Percentiles rank a stretch among this genome's conserved stretches.
Conservation (phyloP, 371 early-diverging fungal species). For the Lichtheimia hyalospora region DNA sequence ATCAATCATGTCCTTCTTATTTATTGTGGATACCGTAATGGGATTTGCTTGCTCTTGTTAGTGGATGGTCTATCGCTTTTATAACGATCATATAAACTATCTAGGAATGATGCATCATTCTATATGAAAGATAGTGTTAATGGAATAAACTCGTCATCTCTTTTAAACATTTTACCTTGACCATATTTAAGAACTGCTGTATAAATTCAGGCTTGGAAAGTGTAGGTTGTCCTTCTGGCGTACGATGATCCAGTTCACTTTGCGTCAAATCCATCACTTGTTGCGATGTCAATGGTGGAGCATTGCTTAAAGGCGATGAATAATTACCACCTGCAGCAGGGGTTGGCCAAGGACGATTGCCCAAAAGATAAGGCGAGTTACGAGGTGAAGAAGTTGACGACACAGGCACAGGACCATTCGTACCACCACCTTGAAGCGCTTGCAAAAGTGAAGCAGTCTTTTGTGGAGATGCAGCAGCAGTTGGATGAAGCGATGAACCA, state of each 20-base stretch:
- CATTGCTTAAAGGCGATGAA: constrained; percentile 11
- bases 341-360: constrained; percentile 12
- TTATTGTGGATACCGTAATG: no score
- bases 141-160: neutral
- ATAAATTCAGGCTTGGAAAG: constrained; percentile 52
- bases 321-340: neutral
- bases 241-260: constrained; percentile 27
- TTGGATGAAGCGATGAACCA: constrained; percentile 3
- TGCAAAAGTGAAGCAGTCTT: constrained; percentile 49
- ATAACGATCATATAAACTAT: constrained; percentile 16
- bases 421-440: constrained; percentile 33
- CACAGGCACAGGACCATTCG: neutral
- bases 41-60: no score
- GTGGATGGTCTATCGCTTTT: neutral
- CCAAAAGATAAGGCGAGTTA: constrained; percentile 13
- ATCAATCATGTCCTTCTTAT: no score
- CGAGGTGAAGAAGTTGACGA: constrained; percentile 5
- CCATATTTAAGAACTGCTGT: constrained; percentile 44
- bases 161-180: constrained; percentile 32
- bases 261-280: constrained; percentile 27
- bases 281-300: constrained; percentile 26
- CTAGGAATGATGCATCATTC: constrained; percentile 20
- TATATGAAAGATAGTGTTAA: neutral
- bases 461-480: constrained; percentile 44
- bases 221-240: constrained; percentile 18